These are phyloP conservation scores for Fragilaria crotonensis DNA, from an alignment of 108 stramenopile species.

Conservation along the genomic window DNA sequence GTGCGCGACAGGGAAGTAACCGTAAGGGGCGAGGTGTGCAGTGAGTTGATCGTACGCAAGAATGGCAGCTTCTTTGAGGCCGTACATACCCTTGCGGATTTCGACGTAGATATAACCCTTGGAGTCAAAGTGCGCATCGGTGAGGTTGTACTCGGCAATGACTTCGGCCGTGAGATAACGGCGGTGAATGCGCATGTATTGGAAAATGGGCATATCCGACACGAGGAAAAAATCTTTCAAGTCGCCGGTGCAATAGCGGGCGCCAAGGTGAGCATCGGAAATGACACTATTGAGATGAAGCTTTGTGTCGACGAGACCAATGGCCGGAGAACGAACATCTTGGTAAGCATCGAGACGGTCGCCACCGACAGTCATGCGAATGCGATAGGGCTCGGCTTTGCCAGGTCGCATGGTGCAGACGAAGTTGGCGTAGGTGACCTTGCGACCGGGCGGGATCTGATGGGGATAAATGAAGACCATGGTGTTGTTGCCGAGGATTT, in stretches of 20 bases:
- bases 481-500: conserved; percentile 9
- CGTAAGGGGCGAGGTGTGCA: conserved; percentile 23
- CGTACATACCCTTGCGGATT: conserved; percentile 28
- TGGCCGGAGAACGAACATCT: conserved; percentile 22
- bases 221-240: conserved; percentile 34
- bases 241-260: conserved; percentile 20
- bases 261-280: conserved; percentile 14
- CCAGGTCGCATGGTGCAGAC: conserved; percentile 10
- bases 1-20: too few relatives aligned
- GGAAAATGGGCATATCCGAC: conserved; percentile 18
- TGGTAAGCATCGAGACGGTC: conserved; percentile 25
- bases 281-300: conserved; percentile 38
- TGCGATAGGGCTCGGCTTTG: conserved; percentile 18
- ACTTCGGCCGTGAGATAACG: conserved; percentile 23
- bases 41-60: too few relatives aligned
- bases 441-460: conserved; percentile 10
- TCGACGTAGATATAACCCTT: conserved; percentile 18
- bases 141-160: conserved; percentile 23
- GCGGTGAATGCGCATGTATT: conserved; percentile 32
- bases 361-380: conserved; percentile 27
- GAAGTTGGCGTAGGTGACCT: conserved; percentile 8
- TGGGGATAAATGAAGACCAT: conserved; percentile 15
- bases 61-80: conserved; percentile 42
- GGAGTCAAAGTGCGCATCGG: neutral
- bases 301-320: conserved; percentile 30